Conservation (phyloP, 2,329 filamentous ascomycete species). For the Tolypocladium nubicola region DNA sequence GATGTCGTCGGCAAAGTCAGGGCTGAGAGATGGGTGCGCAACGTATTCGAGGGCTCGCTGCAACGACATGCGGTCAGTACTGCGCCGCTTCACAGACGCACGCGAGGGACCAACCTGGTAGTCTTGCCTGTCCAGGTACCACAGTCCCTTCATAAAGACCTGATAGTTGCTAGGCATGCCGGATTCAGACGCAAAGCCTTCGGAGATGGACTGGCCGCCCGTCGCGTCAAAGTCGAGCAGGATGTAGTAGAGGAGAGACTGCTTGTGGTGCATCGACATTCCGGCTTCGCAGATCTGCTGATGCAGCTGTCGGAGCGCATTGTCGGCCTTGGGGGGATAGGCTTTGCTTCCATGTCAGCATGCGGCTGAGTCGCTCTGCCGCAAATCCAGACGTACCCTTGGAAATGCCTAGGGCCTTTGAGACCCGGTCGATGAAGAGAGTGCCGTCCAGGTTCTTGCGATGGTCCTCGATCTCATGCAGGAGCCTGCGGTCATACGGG, state of each 20-base stretch:
- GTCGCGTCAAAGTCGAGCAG: slow-evolving; percentile 60
- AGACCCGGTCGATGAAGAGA: slow-evolving; percentile 71
- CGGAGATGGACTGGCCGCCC: slow-evolving; percentile 39
- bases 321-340: slow-evolving; percentile 66
- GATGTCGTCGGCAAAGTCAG: slow-evolving; percentile 78
- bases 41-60: slow-evolving; percentile 63
- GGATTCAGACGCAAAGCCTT: slow-evolving; percentile 47
- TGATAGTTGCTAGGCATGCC: slow-evolving; percentile 67
- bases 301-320: slow-evolving; percentile 58
- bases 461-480: slow-evolving; percentile 53
- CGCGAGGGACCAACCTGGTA: slow-evolving; percentile 40
- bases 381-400: slow-evolving; percentile 42
- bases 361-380: neutral
- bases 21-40: slow-evolving; percentile 66
- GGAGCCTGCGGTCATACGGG: slow-evolving; percentile 49
- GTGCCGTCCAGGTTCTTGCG: slow-evolving; percentile 58
- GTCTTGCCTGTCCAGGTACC: slow-evolving; percentile 65
- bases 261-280: slow-evolving; percentile 65
- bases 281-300: slow-evolving; percentile 54
- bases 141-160: slow-evolving; percentile 72
- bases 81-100: neutral
- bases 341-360: slow-evolving; percentile 27
- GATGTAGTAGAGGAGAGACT: slow-evolving; percentile 75
- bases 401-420: slow-evolving; percentile 58
- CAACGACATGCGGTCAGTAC: neutral